Evolutionary conservation across 139 green algal species (phyloP), one percentile per base, ranked within the genome.

Genomic region (Ulvella scutata): DNA sequence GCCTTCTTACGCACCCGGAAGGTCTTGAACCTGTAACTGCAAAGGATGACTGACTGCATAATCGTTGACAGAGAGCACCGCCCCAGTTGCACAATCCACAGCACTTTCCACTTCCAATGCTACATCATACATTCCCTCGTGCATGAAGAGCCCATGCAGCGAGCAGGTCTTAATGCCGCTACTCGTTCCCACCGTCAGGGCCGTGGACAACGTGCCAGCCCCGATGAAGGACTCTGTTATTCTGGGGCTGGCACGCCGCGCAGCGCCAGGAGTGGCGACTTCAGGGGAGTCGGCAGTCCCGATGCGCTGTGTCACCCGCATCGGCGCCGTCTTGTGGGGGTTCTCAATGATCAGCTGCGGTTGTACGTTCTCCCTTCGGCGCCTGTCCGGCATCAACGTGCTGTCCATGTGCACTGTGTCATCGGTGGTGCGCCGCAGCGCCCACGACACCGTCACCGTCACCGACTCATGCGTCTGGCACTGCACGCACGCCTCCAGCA

Each of bases 181-280:
- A 13, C 10, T 26, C 6, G 51, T 67, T 10, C 51, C 51, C 31
- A 67, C 17, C 13, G 31, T 23, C 51, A 67, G 20, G 7, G 20
- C 51, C 13, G 51, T 67, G 9, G 51, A 67, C 20, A 67, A 67
- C 7, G 17, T 67, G 1, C 51, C 51, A 36, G 51, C 51, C 51
- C 51, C 51, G 33, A 67, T 67, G 51, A 67, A 67, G 33, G 51
- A 67, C 51, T 67, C 51, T 26, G 51, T 67, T 10, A 67, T 67
- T 23, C 51, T 67, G 31, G 51, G 33, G 51, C 51, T 67, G 9
- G 51, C 10, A 6, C 51, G n/a, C 6, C 33, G 51, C 33, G 51
- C 51, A 10, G 51, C n/a, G n/a, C n/a, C n/a, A n/a, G n/a, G n/a
- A n/a, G n/a, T n/a, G n/a, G n/a, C n/a, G n/a, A n/a, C n/a, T n/a